Percentiles rank a stretch among this genome's conserved stretches.
Evolutionary conservation across 345 rosid species (phyloP).

Genomic region (Arabidopsis arenosa): DNA sequence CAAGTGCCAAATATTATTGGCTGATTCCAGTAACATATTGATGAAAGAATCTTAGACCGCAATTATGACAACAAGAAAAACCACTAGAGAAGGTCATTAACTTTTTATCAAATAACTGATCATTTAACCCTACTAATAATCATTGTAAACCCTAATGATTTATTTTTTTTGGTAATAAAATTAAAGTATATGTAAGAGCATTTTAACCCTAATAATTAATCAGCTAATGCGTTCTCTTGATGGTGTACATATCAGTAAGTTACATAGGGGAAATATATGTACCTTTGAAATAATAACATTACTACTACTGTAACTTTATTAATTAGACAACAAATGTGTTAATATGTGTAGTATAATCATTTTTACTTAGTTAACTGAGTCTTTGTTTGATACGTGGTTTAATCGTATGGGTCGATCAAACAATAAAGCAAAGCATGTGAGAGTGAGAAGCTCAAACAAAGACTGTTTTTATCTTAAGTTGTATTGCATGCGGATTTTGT

Average conservation of each 20-base stretch:
- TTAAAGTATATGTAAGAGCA: too few species aligned
- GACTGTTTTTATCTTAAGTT: conserved; percentile 12
- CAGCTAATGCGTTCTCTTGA: background rate
- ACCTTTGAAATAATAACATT: background rate
- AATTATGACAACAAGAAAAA: conserved; percentile 51
- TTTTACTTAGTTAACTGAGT: background rate
- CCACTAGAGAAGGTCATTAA: conserved; percentile 28
- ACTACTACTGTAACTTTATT: background rate
- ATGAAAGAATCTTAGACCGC: conserved; percentile 58
- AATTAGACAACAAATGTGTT: background rate
- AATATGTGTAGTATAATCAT: background rate
- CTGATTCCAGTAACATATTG: conserved; percentile 38
- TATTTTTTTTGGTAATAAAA: too few species aligned
- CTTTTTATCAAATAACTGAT: conserved; percentile 21
- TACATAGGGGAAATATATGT: too few species aligned
- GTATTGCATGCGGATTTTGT: conserved; percentile 26
- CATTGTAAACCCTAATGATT: conserved; percentile 22
- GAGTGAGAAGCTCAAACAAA: conserved; percentile 28
- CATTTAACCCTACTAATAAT: conserved; percentile 11
- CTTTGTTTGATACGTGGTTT: background rate
- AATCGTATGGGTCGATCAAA: conserved; percentile 9
- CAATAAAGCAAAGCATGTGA: conserved; percentile 31
- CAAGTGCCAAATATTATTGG: conserved; percentile 38
- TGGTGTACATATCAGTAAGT: background rate
- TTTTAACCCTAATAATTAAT: background rate